phyloP scores from a whole-genome alignment of 495 filamentous ascomycete genomes.

The Penicillium robsamsonii region DNA sequence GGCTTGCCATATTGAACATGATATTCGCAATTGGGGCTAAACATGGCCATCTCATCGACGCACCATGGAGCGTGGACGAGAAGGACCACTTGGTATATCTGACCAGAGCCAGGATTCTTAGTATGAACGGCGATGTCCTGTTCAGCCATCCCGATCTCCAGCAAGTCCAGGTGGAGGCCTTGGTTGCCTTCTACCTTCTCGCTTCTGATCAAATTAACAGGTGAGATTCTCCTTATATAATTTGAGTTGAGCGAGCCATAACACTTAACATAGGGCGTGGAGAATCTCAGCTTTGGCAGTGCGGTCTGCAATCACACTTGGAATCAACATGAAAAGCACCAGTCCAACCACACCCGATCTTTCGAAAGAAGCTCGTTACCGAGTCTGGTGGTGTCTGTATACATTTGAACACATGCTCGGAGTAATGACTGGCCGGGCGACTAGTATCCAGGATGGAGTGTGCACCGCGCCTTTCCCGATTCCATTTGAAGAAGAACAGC shows the following conservation, averaged over 20 bases:
- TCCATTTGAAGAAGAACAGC: slow-evolving; percentile 54
- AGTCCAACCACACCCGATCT: slow-evolving; percentile 46
- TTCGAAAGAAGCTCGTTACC: slow-evolving; percentile 61
- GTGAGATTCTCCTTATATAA: slow-evolving; percentile 35
- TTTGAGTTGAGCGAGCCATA: not conserved
- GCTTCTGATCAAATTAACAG: slow-evolving; percentile 61
- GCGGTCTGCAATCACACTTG: slow-evolving; percentile 58
- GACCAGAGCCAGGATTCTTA: slow-evolving; percentile 58
- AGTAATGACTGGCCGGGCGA: slow-evolving; percentile 65
- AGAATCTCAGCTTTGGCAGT: slow-evolving; percentile 59
- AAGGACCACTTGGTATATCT: slow-evolving; percentile 51
- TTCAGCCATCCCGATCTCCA: slow-evolving; percentile 61
- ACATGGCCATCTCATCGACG: slow-evolving; percentile 54
- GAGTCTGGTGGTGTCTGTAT: slow-evolving; percentile 66
- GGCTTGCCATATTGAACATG: slow-evolving; percentile 63
- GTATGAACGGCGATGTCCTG: slow-evolving; percentile 52
- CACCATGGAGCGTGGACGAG: slow-evolving; percentile 48
- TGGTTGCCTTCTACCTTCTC: slow-evolving; percentile 62
- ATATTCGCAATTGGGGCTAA: slow-evolving; percentile 64
- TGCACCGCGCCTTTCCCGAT: slow-evolving; percentile 61
- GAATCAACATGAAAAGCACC: slow-evolving; percentile 62
- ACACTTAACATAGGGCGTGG: slow-evolving; percentile 53
- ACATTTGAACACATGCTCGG: slow-evolving; percentile 59
- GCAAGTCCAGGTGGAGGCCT: slow-evolving; percentile 58
- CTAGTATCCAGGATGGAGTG: slow-evolving; percentile 55